Conservation (phyloP, 1,284 basidiomycete genomes). For the Leccinum pachyderme region DNA sequence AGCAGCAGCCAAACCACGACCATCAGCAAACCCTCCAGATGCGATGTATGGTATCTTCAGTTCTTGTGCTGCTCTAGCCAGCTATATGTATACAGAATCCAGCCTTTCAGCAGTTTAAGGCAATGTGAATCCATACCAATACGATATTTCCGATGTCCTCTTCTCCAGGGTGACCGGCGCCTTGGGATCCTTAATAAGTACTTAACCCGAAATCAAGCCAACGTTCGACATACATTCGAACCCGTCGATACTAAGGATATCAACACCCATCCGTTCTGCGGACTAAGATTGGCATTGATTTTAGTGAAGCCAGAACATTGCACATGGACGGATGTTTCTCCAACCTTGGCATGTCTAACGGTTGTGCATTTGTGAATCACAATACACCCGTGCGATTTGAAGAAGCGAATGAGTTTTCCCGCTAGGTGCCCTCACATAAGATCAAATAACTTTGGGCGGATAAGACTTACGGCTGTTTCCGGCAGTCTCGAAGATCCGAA, state of each 20-base stretch:
- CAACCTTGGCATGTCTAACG: constrained; percentile 79
- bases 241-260: constrained; percentile 85
- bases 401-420: constrained; percentile 75
- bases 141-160: constrained; percentile 93
- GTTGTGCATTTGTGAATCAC: constrained; percentile 94
- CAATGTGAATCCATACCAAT: constrained; percentile 50
- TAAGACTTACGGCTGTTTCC: constrained; percentile 67
- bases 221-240: constrained; percentile 67
- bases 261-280: constrained; percentile 77
- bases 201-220: not conserved
- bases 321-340: constrained; percentile 5
- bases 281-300: constrained; percentile 42
- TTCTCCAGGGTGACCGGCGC: constrained; percentile 93
- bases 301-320: constrained; percentile 1
- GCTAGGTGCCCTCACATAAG: constrained; percentile 41
- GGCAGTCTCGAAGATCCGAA: constrained; percentile 90
- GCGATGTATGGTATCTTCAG: constrained; percentile 86
- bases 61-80: constrained; percentile 86
- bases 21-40: constrained; percentile 84
- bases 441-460: not conserved
- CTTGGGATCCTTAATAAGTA: constrained; percentile 35
- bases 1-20: constrained; percentile 78
- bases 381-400: constrained; percentile 74
- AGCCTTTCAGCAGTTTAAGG: not conserved
- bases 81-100: constrained; percentile 39